Conservation (phyloP, 768 basidiomycete species). For the Tricholoma hemisulphureum region DNA sequence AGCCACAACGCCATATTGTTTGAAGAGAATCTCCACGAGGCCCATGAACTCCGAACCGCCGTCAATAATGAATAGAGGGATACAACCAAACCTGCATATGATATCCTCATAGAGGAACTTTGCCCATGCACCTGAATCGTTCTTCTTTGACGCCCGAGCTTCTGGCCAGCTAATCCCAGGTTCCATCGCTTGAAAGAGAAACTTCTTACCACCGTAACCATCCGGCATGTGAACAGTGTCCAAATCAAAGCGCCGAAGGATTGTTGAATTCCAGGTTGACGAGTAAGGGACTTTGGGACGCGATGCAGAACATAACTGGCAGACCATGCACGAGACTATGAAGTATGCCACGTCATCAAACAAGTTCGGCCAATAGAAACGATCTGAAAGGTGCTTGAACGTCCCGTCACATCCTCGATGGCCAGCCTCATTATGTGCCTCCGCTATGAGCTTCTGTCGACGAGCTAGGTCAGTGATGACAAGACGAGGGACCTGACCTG, state of each 20-base stretch:
- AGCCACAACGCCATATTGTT: conserved; percentile 14
- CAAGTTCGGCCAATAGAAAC: conserved; percentile 38
- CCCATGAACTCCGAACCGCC: conserved; percentile 31
- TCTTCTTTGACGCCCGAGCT: conserved; percentile 30
- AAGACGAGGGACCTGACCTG: conserved; percentile 18
- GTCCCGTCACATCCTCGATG: conserved; percentile 30
- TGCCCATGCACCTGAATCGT: conserved; percentile 24
- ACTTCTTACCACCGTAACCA: conserved; percentile 14
- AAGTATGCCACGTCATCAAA: conserved; percentile 25
- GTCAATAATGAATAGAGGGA: conserved; percentile 2
- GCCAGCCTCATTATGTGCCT: conserved; percentile 27
- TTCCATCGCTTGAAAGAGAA: conserved; percentile 20
- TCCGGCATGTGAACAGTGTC: conserved; percentile 30
- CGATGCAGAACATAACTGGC: conserved; percentile 23
- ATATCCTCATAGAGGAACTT: conserved; percentile 15
- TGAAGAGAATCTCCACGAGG: conserved; percentile 17
- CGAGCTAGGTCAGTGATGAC: conserved; percentile 17
- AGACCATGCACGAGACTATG: conserved; percentile 30
- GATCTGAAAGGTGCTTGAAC: conserved; percentile 14
- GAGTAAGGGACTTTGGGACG: conserved; percentile 21
- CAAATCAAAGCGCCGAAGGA: conserved; percentile 25
- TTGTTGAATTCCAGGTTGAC: conserved; percentile 10
- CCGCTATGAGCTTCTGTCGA: conserved; percentile 16
- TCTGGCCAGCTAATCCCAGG: conserved; percentile 24
- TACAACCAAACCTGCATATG: conserved; percentile 18